Evolutionary conservation across 805 yeast genomes (phyloP).

Genomic region (Brettanomyces sp.): DNA sequence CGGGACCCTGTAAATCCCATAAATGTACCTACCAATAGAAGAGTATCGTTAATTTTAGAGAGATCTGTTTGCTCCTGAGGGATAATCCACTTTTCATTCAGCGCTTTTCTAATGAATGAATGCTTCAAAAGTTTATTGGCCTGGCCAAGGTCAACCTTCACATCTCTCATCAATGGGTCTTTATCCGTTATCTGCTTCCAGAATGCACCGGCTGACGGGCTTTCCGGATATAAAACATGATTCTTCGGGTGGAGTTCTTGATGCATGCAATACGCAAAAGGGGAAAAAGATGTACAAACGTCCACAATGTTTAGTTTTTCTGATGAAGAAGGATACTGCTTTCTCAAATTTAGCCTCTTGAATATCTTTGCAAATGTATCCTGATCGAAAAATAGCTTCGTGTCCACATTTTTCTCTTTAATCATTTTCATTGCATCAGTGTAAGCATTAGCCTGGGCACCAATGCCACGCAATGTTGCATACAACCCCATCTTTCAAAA

Average conservation of each 20-base stretch:
- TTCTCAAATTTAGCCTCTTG: slow-evolving; percentile 34
- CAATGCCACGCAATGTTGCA: too few species aligned
- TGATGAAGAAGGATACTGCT: slow-evolving; percentile 25
- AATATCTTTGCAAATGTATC: slow-evolving; percentile 26
- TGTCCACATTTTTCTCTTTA: not conserved
- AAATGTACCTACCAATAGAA: slow-evolving; percentile 23
- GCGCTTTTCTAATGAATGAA: slow-evolving; percentile 18
- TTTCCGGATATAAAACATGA: slow-evolving; percentile 43
- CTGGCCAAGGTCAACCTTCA: slow-evolving; percentile 9
- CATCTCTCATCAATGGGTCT: slow-evolving; percentile 9
- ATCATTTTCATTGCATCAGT: slow-evolving; percentile 5
- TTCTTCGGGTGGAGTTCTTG: slow-evolving; percentile 49
- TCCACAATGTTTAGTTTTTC: slow-evolving; percentile 44
- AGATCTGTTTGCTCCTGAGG: slow-evolving; percentile 20
- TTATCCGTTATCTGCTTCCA: slow-evolving; percentile 13
- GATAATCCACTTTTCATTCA: slow-evolving; percentile 32
- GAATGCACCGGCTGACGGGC: slow-evolving; percentile 10
- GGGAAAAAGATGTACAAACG: slow-evolving; percentile 49
- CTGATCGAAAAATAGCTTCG: slow-evolving; percentile 9
- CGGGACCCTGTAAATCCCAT: slow-evolving; percentile 46
- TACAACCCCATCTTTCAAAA: too few species aligned
- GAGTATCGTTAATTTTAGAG: slow-evolving; percentile 16
- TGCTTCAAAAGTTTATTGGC: slow-evolving; percentile 12
- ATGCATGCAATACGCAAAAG: slow-evolving; percentile 55
- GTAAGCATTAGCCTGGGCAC: slow-evolving; percentile 1